Conservation (phyloP, 441 rosid genomes). For the Viola pubescens region DNA sequence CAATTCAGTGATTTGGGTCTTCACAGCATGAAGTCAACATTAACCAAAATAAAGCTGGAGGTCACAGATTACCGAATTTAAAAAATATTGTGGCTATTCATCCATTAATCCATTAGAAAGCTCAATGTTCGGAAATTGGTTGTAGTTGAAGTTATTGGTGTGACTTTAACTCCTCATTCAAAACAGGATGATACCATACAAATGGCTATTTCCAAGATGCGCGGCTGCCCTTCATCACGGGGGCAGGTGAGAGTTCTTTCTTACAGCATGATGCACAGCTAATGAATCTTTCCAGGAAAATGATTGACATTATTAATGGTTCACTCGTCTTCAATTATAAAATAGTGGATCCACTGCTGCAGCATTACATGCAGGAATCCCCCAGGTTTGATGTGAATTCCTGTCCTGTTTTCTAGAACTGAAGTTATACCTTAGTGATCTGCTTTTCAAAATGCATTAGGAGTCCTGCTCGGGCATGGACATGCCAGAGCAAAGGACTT, state of each 20-base stretch:
- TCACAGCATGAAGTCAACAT: no score
- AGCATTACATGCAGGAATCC: slow-evolving; percentile 70
- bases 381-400: slow-evolving; percentile 54
- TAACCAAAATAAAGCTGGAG: no score
- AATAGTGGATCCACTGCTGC: slow-evolving; percentile 87
- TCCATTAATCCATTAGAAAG: no score
- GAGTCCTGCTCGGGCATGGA: not conserved
- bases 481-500: not conserved
- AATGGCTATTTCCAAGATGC: slow-evolving; percentile 65
- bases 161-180: slow-evolving; percentile 18
- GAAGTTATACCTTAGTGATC: not conserved
- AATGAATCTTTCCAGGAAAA: no score
- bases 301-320: no score
- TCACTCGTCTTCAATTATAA: slow-evolving; percentile 3
- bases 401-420: slow-evolving; percentile 10
- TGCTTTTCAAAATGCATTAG: not conserved
- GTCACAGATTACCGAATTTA: no score
- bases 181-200: slow-evolving; percentile 61
- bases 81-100: no score
- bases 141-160: not conserved
- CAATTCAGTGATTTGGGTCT: no score
- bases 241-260: slow-evolving; percentile 56
- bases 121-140: no score
- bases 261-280: not conserved
- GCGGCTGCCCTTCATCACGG: slow-evolving; percentile 85